Base-by-base conservation (phyloP, 768 basidiomycete species). In the Kwoniella shandongensis region DNA sequence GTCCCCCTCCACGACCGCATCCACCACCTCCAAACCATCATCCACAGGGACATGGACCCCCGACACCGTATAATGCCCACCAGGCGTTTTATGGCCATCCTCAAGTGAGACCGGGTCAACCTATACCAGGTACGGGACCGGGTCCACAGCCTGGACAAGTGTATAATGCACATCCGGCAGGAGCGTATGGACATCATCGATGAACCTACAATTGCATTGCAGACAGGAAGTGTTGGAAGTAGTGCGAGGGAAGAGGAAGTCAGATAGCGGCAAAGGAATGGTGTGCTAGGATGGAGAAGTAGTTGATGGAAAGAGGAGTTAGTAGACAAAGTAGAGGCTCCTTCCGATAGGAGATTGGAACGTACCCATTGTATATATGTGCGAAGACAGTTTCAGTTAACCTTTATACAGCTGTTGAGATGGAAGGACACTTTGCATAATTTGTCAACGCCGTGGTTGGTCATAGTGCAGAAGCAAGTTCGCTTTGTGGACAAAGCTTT, bases 151-250 rank as follows among this genome's bases (percentile, higher is more conserved):
- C 47, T 15, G 56, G 56, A 1, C 56, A 58, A 32, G 50, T 58
- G 20, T 58, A 26, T 22, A 51, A 51, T 51, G 56, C 41, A 1
- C 51, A 58, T 46, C 44, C 48, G 13, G 41, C 30, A 29, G 50
- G 35, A 13, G 48, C 27, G n/a, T 58, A 58, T 39, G 56, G 41
- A 22, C 56, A 58, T 46, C 56, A 58, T 51, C 48, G 56, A 18
- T 58, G 51, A 49, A 20, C 22, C 17, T 20, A 32, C 7, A 13
- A 6, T 13, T 6, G 32, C 13, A 32, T 32, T 6, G 6, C 32
- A 32, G 32, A 13, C 32, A 32, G 13, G 13, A 6, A 13, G 13
- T 6, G 32, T 32, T 13, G 32, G 32, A 32, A 13, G 13, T 6
- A 32, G 32, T 32, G 32, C 13, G 32, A 32, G 6, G 32, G 32